Evolutionary conservation across 139 green algal genomes (phyloP).

Genomic region (Ostreobium quekettii): DNA sequence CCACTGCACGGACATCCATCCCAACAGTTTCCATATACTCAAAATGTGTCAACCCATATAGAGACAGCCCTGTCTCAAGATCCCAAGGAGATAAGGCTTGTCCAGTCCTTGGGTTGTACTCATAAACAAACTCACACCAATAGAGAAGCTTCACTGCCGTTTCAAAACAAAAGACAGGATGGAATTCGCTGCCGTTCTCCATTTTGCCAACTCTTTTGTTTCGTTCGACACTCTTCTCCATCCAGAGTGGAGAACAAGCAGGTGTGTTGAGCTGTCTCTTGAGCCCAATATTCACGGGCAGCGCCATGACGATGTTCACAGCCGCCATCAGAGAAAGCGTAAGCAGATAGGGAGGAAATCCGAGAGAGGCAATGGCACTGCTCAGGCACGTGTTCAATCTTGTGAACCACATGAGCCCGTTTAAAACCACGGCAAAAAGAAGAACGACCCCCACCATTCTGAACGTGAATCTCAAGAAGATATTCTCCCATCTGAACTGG

Average conservation of each 20-base stretch:
- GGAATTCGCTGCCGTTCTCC: background rate
- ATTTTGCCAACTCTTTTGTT: background rate
- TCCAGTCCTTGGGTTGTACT: background rate
- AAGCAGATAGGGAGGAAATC: background rate
- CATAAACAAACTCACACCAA: background rate
- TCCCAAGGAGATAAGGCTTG: background rate
- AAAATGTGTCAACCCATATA: background rate
- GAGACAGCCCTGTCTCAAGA: background rate
- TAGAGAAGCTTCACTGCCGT: conserved; percentile 33
- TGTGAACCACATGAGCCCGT: too few species aligned
- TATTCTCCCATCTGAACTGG: too few species aligned
- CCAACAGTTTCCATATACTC: background rate
- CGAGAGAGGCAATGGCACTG: background rate
- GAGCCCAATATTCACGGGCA: background rate
- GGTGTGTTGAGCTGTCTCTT: background rate
- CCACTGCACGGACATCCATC: background rate
- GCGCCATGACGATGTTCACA: background rate
- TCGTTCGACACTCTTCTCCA: background rate
- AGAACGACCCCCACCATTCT: too few species aligned
- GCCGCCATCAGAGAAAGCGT: background rate
- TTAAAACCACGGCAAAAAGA: too few species aligned
- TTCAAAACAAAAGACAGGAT: conserved; percentile 36
- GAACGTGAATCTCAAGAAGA: too few species aligned
- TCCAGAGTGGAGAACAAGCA: background rate
- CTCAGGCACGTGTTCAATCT: too few species aligned